A percentile compares a stretch with the other conserved stretches of the same genome.
Evolutionary conservation across 108 stramenopile species (phyloP).

Genomic region (Nitzschia inconspicua): DNA sequence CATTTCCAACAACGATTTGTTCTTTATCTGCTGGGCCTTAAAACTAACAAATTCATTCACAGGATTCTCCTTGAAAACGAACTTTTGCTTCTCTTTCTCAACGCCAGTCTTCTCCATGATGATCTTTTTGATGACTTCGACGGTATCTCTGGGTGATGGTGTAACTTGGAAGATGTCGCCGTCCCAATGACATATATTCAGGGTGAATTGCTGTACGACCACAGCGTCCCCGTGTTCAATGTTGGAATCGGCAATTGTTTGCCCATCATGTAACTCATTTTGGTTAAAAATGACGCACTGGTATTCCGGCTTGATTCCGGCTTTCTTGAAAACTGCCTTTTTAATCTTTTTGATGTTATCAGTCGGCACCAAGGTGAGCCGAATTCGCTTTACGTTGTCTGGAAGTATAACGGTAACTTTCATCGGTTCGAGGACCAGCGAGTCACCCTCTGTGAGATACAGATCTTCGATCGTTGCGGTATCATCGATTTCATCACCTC

Average conservation of each 20-base stretch:
- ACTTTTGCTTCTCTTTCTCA: too few species aligned
- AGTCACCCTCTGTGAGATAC: too few species aligned
- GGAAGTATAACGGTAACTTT: constrained; percentile 10
- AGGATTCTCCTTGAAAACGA: too few species aligned
- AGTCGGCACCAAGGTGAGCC: constrained; percentile 7
- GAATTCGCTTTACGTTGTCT: not conserved
- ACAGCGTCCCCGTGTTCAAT: constrained; percentile 20
- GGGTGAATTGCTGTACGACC: constrained; percentile 6
- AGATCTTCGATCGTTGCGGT: too few species aligned
- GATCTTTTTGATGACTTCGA: too few species aligned
- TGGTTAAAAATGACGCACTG: constrained; percentile 27
- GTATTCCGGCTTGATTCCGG: not conserved
- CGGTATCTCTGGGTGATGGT: too few species aligned
- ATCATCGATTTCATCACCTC: too few species aligned
- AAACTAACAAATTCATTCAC: too few species aligned
- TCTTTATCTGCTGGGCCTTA: too few species aligned
- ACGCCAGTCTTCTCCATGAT: too few species aligned
- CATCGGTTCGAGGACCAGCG: constrained; percentile 14
- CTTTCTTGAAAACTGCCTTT: constrained; percentile 4
- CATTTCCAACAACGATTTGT: too few species aligned
- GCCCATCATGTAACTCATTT: constrained; percentile 8
- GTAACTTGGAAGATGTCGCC: constrained; percentile 24
- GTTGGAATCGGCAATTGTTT: constrained; percentile 7
- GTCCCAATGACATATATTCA: constrained; percentile 4
- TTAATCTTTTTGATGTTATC: constrained; percentile 9